phyloP scores from a whole-genome alignment of 305 asterid species.

The Ilex paraguariensis region DNA sequence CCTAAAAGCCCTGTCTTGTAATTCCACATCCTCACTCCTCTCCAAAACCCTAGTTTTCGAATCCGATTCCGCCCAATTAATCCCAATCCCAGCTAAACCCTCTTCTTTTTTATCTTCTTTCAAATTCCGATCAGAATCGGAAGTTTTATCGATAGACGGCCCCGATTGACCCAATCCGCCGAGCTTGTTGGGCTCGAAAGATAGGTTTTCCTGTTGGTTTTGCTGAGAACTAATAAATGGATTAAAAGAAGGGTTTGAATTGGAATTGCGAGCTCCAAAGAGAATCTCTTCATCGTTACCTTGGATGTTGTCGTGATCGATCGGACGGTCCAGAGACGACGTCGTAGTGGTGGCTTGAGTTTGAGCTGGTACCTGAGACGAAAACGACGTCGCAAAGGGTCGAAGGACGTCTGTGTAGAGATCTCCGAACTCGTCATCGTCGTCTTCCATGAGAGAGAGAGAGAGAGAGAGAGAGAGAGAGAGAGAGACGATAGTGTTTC shows the following conservation, averaged over 20 bases:
- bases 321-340: conserved; percentile 34
- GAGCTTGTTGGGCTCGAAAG: conserved; percentile 14
- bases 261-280: conserved; percentile 36
- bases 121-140: conserved; percentile 42
- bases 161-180: background rate
- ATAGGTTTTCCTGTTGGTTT: conserved; percentile 35
- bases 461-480: conserved; percentile 6
- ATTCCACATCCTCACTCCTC: conserved; percentile 36
- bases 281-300: conserved; percentile 47
- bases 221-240: conserved; percentile 10
- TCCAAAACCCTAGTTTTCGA: conserved; percentile 49
- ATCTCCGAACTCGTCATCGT: conserved; percentile 98
- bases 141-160: conserved; percentile 11
- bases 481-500: background rate
- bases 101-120: conserved; percentile 21
- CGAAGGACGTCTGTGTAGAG: conserved; percentile 87
- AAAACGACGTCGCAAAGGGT: conserved; percentile 47
- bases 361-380: conserved; percentile 20
- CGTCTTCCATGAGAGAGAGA: conserved; percentile 67
- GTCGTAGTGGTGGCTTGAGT: conserved; percentile 13
- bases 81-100: conserved; percentile 25
- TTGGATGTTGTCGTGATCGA: conserved; percentile 45
- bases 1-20: conserved; percentile 23
- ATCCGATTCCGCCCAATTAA: conserved; percentile 16
- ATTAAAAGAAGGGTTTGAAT: conserved; percentile 13